Base-by-base conservation (phyloP, 2,329 filamentous ascomycete genomes). In the Xylariaceae sp. region DNA sequence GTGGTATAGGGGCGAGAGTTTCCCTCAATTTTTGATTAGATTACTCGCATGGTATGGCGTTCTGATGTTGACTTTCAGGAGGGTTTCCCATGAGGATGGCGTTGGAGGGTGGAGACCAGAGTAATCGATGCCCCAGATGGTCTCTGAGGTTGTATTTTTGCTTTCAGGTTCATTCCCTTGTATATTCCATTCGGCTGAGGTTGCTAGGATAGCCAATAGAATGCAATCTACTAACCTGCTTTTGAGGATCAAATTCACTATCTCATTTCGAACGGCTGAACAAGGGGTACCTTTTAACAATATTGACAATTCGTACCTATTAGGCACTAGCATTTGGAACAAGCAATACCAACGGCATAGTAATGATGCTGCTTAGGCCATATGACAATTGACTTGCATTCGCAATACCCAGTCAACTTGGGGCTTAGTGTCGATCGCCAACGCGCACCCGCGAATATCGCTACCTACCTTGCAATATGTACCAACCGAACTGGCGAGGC, bases 1-100 rank as follows among this genome's bases (percentile, higher is more conserved):
- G 73, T 72, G 6, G 68, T 68, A 39, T 70, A 63, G 37, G 32
- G 7, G 37, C n/a, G 13, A 16, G 13, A 35, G 3, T 29, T 39
- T 30, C 8, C 16, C 29, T 26, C 23, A 2, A 11, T 6, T 43
- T n/a, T 20, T 16, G 53, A 8, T 33, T 35, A 20, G 4, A 10
- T 40, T 11, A 10, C 21, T 40, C 26, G 30, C 45, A 37, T 51
- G 20, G n/a, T 37, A 21, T 8, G 39, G 37, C 33, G 50, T 57
- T 57, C 16, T 41, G 29, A 39, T 35, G 18, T 53, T 20, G 11
- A 18, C 16, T n/a, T 39, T 39, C 29, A 7, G n/a, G 16, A 24
- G 24, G 23, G 15, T 48, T 21, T 55, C n/a, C 7, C 41, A 43
- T 21, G 15, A 30, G 4, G 16, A n/a, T 46, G 40, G 40, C 23